A percentile compares a stretch with the other conserved stretches of the same genome.
Evolutionary conservation across 75 land plant species (phyloP).

Genomic region (Azolla pinnata): DNA sequence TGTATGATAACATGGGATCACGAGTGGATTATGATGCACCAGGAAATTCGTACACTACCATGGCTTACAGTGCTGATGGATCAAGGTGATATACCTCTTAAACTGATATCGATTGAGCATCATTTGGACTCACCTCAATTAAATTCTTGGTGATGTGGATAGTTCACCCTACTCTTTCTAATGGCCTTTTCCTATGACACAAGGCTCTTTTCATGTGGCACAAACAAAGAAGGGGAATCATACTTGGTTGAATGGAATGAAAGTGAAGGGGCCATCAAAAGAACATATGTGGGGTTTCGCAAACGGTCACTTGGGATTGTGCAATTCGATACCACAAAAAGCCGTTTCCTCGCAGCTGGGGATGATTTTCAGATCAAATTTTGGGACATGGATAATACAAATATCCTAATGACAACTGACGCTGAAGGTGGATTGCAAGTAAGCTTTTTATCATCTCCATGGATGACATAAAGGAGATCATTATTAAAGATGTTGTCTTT

Average conservation of each 20-base stretch:
- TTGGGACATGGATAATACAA: slow-evolving; percentile 80
- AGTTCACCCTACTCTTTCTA: neutral
- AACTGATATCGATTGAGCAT: too few relatives aligned
- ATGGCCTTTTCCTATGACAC: neutral
- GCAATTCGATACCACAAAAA: slow-evolving; percentile 80
- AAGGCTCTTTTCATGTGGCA: slow-evolving; percentile 85
- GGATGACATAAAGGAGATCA: neutral
- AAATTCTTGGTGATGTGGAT: too few relatives aligned
- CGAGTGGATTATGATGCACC: slow-evolving; percentile 94
- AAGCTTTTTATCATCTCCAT: slow-evolving; percentile 10
- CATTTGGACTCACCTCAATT: too few relatives aligned
- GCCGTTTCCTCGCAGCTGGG: slow-evolving; percentile 74
- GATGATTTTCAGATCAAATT: slow-evolving; percentile 66
- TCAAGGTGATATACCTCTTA: too few relatives aligned
- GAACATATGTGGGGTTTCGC: slow-evolving; percentile 63
- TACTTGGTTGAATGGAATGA: slow-evolving; percentile 85
- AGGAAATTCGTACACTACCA: slow-evolving; percentile 68
- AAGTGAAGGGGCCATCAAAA: slow-evolving; percentile 81
- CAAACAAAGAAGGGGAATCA: slow-evolving; percentile 81
- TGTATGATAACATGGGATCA: slow-evolving; percentile 78
- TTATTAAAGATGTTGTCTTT: too few relatives aligned
- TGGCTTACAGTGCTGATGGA: slow-evolving; percentile 92
- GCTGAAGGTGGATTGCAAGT: slow-evolving; percentile 81
- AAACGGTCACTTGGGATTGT: slow-evolving; percentile 69
- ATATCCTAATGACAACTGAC: slow-evolving; percentile 46